A percentile compares a stretch with the other conserved stretches of the same genome.
These are phyloP conservation scores for Ocimum tenuiflorum DNA, from an alignment of 257 asterid genomes.

Conservation along the genomic window DNA sequence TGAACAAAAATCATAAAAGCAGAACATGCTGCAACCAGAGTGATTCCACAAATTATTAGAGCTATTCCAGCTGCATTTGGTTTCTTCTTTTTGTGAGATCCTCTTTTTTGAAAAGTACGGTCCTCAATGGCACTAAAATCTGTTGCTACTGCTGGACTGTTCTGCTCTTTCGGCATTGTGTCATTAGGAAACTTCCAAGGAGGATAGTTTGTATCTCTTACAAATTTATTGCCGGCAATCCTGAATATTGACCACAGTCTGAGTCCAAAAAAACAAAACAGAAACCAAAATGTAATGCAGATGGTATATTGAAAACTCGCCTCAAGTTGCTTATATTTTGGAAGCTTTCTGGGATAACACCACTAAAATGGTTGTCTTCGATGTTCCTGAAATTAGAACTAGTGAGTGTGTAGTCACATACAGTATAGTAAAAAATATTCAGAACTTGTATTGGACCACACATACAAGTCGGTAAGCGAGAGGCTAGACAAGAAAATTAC, in stretches of 20 bases:
- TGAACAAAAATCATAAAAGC: slow-evolving; percentile 29
- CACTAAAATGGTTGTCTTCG: slow-evolving; percentile 88
- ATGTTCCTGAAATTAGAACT: slow-evolving; percentile 55
- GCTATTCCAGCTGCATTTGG: slow-evolving; percentile 31
- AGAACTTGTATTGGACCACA: slow-evolving; percentile 2
- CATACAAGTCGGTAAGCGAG: slow-evolving; percentile 66
- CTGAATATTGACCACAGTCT: slow-evolving; percentile 28
- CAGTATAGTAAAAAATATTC: background rate
- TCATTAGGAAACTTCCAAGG: slow-evolving; percentile 77
- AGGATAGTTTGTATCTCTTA: slow-evolving; percentile 45
- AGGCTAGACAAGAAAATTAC: slow-evolving; percentile 63
- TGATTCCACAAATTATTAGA: slow-evolving; percentile 39
- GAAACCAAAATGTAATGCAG: background rate
- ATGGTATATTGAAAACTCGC: slow-evolving; percentile 18
- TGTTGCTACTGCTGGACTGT: slow-evolving; percentile 48
- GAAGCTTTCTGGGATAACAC: slow-evolving; percentile 75
- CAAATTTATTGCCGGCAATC: slow-evolving; percentile 73
- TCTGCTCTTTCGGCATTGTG: slow-evolving; percentile 37
- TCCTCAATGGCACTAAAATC: background rate
- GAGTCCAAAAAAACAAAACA: background rate
- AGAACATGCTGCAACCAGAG: slow-evolving; percentile 44
- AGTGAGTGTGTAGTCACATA: slow-evolving; percentile 22
- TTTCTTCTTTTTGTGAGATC: slow-evolving; percentile 32
- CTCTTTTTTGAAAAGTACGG: slow-evolving; percentile 28
- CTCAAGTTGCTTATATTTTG: slow-evolving; percentile 62